These are phyloP conservation scores for Penicillium sp. DNA, from an alignment of 2,329 filamentous ascomycete genomes.

Conservation along the genomic window DNA sequence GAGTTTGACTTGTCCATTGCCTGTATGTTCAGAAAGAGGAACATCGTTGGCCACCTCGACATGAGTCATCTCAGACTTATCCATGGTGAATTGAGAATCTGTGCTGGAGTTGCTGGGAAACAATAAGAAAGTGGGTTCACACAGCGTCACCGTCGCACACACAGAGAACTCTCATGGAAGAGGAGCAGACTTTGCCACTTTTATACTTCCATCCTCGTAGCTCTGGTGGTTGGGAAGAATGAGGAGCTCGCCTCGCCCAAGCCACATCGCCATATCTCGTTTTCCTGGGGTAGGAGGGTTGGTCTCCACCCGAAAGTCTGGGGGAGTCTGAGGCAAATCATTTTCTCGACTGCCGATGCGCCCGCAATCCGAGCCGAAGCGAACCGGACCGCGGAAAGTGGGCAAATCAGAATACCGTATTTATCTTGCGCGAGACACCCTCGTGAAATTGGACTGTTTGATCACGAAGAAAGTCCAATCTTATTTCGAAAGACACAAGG, in stretches of 20 bases:
- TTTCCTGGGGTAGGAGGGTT: background rate
- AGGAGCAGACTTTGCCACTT: background rate
- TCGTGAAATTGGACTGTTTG: background rate
- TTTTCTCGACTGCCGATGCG: background rate
- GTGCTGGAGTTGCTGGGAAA: background rate
- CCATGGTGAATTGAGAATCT: slow-evolving; percentile 3
- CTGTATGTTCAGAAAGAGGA: background rate
- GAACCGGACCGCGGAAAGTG: slow-evolving; percentile 7
- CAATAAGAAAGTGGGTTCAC: background rate
- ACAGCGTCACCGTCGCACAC: slow-evolving; percentile 1
- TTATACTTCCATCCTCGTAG: background rate
- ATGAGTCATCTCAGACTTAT: slow-evolving; percentile 9
- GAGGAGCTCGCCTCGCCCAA: background rate
- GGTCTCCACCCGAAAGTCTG: slow-evolving; percentile 2
- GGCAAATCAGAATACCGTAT: background rate
- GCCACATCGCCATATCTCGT: background rate
- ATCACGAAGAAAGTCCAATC: background rate
- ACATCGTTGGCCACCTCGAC: slow-evolving; percentile 1
- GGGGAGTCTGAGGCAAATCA: background rate
- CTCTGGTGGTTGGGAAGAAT: background rate
- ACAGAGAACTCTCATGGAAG: background rate
- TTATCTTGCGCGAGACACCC: background rate
- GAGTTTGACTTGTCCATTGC: slow-evolving; percentile 7
- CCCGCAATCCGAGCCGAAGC: slow-evolving; percentile 9
- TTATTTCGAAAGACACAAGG: background rate